A percentile compares a stretch with the other conserved stretches of the same genome.
These are phyloP conservation scores for Kazachstania africana DNA, from an alignment of 805 yeast genomes.

Conservation along the genomic window DNA sequence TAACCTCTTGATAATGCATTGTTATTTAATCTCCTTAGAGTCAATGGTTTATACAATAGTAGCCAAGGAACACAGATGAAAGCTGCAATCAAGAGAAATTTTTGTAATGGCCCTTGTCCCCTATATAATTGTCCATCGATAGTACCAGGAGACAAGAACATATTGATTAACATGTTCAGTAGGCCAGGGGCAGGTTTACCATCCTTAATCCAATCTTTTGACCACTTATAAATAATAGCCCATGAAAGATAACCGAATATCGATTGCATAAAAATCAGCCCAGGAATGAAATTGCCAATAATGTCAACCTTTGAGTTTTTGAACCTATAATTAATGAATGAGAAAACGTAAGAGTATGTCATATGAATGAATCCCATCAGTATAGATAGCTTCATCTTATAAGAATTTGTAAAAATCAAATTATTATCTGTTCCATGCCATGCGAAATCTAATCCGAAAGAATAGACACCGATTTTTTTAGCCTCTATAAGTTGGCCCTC, in stretches of 20 bases:
- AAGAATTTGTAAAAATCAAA: conserved; percentile 82
- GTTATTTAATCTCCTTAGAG: conserved; percentile 46
- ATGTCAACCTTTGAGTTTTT: conserved; percentile 69
- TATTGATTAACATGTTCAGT: conserved; percentile 85
- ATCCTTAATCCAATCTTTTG: conserved; percentile 75
- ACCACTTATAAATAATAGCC: conserved; percentile 88
- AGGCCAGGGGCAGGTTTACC: conserved; percentile 82
- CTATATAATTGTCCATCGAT: conserved; percentile 69
- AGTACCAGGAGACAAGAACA: conserved; percentile 89
- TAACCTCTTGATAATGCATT: conserved; percentile 25
- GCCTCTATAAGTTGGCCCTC: conserved; percentile 64
- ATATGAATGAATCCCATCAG: conserved; percentile 91
- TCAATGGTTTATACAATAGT: conserved; percentile 71
- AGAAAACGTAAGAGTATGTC: conserved; percentile 80
- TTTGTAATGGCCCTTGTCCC: conserved; percentile 72
- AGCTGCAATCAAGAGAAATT: conserved; percentile 62
- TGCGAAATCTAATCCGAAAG: conserved; percentile 80
- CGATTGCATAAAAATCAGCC: conserved; percentile 88
- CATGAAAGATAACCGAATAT: conserved; percentile 87
- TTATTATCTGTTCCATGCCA: conserved; percentile 98
- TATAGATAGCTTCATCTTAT: conserved; percentile 92
- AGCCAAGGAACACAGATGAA: conserved; percentile 88
- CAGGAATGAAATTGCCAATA: conserved; percentile 88
- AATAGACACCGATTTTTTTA: conserved; percentile 53
- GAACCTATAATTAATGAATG: conserved; percentile 65